phyloP scores from a whole-genome alignment of 2,329 filamentous ascomycete genomes.

The Colletotrichum agaves region DNA sequence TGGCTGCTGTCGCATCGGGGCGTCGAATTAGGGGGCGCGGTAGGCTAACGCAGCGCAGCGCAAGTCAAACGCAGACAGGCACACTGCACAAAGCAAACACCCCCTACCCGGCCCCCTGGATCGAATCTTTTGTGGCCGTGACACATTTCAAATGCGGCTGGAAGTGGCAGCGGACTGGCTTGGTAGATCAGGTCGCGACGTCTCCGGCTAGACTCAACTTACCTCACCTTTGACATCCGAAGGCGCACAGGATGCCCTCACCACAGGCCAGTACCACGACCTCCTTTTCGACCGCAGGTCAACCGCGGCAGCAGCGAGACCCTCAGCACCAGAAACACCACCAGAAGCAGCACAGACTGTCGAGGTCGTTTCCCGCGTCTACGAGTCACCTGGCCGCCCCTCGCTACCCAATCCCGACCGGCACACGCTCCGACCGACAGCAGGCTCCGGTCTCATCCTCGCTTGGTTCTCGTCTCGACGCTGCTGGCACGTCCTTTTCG shows the following conservation, averaged over 20 bases:
- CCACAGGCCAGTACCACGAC: slow-evolving; percentile 1
- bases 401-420: slow-evolving; percentile 11
- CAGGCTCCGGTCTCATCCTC: slow-evolving; percentile 31
- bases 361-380: slow-evolving; percentile 21
- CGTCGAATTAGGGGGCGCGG: no score
- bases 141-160: neutral
- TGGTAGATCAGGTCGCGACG: neutral
- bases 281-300: slow-evolving; percentile 5
- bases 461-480: slow-evolving; percentile 31
- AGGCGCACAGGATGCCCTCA: slow-evolving; percentile 33
- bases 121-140: neutral
- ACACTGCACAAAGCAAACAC: no score
- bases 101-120: no score
- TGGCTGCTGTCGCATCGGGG: no score
- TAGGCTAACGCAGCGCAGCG: no score
- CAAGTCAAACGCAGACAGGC: no score
- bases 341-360: slow-evolving; percentile 32
- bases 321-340: neutral
- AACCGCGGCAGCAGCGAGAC: slow-evolving; percentile 6
- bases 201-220: neutral
- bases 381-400: slow-evolving; percentile 20
- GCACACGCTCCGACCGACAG: slow-evolving; percentile 24
- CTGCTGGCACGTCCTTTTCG: slow-evolving; percentile 8
- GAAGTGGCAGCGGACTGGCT: neutral
- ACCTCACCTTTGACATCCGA: neutral